Evolutionary conservation across 345 rosid genomes (phyloP), one percentile per base, ranked within the genome.

Genomic region (Cardamine chenopodiifolia): DNA sequence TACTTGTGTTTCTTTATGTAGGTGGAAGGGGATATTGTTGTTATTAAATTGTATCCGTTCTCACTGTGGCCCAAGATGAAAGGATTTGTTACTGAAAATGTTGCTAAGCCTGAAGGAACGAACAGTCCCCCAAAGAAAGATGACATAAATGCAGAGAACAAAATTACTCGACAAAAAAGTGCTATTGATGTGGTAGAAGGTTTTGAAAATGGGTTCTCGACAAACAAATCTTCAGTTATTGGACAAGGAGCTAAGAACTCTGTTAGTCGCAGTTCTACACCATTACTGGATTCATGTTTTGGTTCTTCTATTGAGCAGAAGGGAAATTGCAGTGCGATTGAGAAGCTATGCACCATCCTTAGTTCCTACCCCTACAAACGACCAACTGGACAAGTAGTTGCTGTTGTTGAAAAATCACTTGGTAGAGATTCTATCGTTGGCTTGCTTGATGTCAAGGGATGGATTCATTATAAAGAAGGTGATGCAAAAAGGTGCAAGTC

Each of bases 1-100:
- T 19, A 42, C 37, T 74, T 59, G 59, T 71, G 37, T 62, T 71
- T 75, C 61, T 66, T 39, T 72, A 7, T 57, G 42, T 76, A 94
- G 98, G 86, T 94, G 32, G 91, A 89, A 73, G 97, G 97, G 68
- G 98, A 94, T 75, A 32, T 25, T 49, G 98, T 91, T 67, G 83
- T 80, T 56, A 70, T 94, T 65, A 82, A 83, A 82, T 65, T 93
- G 65, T 96, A 89, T 76, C 92, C 90, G 14, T 45, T 87, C 55
- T 74, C 82, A 34, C 56, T 58, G 22, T 91, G 98, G 98, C 79
- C 89, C 67, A 88, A 83, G 83, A 91, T 89, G 91, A 94, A 89
- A 83, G 98, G 93, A 18, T 89, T 85, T 56, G 66, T 72, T 58
- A 44, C 81, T 0, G 82, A 77, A 76, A 80, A 54, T 78, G 42